These are phyloP conservation scores for Tricholoma hemisulphureum DNA, from an alignment of 768 basidiomycete species.

Conservation along the genomic window DNA sequence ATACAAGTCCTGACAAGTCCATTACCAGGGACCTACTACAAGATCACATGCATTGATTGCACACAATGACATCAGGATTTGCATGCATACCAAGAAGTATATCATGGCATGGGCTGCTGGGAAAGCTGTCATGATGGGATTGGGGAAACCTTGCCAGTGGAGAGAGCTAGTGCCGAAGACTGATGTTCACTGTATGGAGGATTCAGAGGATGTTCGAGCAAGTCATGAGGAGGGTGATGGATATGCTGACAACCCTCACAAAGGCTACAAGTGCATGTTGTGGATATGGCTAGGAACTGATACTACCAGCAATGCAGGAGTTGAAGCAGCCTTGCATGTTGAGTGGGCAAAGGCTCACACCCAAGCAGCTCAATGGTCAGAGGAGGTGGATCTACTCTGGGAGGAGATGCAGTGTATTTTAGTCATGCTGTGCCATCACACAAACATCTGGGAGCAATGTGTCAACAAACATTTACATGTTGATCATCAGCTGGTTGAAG, in stretches of 20 bases:
- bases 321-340: neutral
- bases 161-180: neutral
- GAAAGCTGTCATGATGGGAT: neutral
- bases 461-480: neutral
- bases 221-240: too few species aligned
- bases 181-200: neutral
- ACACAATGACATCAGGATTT: neutral
- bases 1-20: neutral
- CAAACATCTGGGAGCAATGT: neutral
- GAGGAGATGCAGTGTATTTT: slow-evolving; percentile 6
- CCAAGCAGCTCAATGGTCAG: slow-evolving; percentile 19
- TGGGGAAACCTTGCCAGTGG: neutral
- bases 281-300: neutral
- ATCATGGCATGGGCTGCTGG: neutral
- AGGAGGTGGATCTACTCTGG: neutral
- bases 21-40: neutral
- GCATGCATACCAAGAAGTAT: neutral
- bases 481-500: neutral
- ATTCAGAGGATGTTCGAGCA: too few species aligned
- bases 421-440: neutral
- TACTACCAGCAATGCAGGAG: neutral
- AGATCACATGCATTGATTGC: neutral
- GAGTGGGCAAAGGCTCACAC: neutral
- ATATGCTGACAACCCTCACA: too few species aligned
- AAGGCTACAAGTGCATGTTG: too few species aligned